Conservation (phyloP, 2,329 filamentous ascomycete genomes). For the Alternaria infectoria region DNA sequence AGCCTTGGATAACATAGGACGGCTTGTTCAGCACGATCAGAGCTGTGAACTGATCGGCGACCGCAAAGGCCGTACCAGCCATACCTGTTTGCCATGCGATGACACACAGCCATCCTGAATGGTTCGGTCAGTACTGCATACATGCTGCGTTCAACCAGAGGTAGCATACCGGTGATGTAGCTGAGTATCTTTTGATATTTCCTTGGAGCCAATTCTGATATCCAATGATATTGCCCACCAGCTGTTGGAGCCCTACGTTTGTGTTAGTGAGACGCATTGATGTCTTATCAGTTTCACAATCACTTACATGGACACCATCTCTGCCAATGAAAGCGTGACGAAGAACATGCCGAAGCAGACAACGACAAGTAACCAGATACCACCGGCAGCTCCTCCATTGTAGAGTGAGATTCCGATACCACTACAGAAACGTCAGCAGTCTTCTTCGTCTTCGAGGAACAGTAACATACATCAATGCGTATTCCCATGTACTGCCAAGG, state of each 20-base stretch:
- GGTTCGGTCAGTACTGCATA: neutral
- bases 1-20: slow-evolving; percentile 46
- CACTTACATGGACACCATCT: slow-evolving; percentile 41
- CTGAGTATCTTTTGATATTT: slow-evolving; percentile 48
- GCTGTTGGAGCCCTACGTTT: slow-evolving; percentile 18
- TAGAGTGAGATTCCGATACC: slow-evolving; percentile 5
- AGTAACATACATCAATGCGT: slow-evolving; percentile 15
- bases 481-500: slow-evolving; percentile 24
- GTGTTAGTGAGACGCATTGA: neutral
- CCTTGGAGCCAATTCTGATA: slow-evolving; percentile 45
- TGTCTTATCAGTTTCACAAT: neutral
- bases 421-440: neutral
- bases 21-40: slow-evolving; percentile 45
- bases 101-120: slow-evolving; percentile 47
- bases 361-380: slow-evolving; percentile 34
- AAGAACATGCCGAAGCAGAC: slow-evolving; percentile 26
- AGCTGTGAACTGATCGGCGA: slow-evolving; percentile 29
- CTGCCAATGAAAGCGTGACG: slow-evolving; percentile 32
- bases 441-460: too few species aligned
- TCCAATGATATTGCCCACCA: slow-evolving; percentile 29
- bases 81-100: slow-evolving; percentile 47
- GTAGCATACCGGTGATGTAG: slow-evolving; percentile 42
- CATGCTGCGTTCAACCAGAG: neutral
- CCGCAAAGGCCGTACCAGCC: slow-evolving; percentile 32
- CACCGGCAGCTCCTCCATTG: slow-evolving; percentile 15